Evolutionary conservation across 2,329 filamentous ascomycete genomes (phyloP).

Genomic region (Nemania abortiva): DNA sequence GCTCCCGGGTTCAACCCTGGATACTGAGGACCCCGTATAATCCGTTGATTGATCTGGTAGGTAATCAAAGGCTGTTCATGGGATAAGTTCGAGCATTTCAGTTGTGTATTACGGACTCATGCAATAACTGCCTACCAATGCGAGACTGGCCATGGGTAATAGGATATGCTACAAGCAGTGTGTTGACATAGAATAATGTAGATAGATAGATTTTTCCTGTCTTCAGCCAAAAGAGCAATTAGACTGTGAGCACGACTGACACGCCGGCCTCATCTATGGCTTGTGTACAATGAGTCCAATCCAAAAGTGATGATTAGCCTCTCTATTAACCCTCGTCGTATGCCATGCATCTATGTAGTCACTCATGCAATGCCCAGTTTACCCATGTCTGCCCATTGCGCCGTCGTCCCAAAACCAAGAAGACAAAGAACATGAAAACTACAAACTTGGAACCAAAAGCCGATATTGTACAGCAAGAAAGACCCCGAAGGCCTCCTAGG

Average conservation of each 20-base stretch:
- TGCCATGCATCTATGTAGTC: conserved; percentile 25
- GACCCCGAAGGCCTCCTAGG: not conserved
- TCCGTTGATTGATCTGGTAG: not conserved
- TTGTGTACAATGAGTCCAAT: conserved; percentile 21
- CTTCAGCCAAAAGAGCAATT: not conserved
- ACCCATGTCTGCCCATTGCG: conserved; percentile 25
- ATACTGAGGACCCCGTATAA: not conserved
- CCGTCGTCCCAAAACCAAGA: conserved; percentile 26
- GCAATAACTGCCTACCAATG: no score
- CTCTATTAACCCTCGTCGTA: conserved; percentile 18
- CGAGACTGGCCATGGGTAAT: no score
- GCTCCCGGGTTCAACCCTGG: not conserved
- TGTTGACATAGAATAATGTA: conserved; percentile 20
- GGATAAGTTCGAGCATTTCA: no score
- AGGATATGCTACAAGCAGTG: conserved; percentile 8
- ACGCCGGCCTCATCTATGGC: conserved; percentile 7
- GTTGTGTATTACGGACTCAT: no score
- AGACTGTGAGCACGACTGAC: not conserved
- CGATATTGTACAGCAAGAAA: not conserved
- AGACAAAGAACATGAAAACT: conserved; percentile 14
- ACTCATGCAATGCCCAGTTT: conserved; percentile 28
- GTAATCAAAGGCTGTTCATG: not conserved
- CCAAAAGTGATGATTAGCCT: conserved; percentile 4
- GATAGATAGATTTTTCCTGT: not conserved
- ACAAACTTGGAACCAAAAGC: not conserved